Percentiles rank a stretch among this genome's conserved stretches.
Evolutionary conservation across 2,329 filamentous ascomycete genomes (phyloP).

Genomic region (Phoma sp.): DNA sequence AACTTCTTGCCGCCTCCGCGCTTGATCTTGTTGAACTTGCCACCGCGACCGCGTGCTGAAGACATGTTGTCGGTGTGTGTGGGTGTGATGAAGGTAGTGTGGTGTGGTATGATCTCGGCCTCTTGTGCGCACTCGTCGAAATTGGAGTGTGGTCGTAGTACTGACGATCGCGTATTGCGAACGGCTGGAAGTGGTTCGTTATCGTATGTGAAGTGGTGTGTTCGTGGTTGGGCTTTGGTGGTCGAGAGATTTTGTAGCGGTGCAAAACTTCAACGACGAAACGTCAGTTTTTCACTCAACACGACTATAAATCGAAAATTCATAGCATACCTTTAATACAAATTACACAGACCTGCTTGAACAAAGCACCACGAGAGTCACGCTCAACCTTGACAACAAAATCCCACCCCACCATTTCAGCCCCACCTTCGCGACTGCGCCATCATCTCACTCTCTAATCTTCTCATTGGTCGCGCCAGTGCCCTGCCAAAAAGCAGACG

Average conservation of each 20-base stretch:
- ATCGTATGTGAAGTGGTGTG: slow-evolving; percentile 13
- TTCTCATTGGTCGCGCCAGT: not conserved
- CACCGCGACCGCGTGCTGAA: slow-evolving; percentile 76
- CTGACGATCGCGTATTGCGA: slow-evolving; percentile 13
- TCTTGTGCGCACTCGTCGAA: not conserved
- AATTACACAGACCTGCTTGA: not conserved
- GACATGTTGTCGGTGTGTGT: slow-evolving; percentile 51
- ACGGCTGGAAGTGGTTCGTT: not conserved
- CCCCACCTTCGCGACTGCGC: slow-evolving; percentile 12
- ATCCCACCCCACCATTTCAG: slow-evolving; percentile 13
- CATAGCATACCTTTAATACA: not conserved
- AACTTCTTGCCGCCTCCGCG: slow-evolving; percentile 96
- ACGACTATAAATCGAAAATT: not conserved
- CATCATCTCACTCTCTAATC: slow-evolving; percentile 1
- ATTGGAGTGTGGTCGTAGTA: not conserved
- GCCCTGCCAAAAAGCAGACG: slow-evolving; percentile 23
- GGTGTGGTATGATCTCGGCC: not conserved
- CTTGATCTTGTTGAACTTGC: slow-evolving; percentile 93
- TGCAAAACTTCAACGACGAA: slow-evolving; percentile 16
- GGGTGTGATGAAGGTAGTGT: slow-evolving; percentile 4
- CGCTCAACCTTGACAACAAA: slow-evolving; percentile 3
- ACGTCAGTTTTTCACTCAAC: slow-evolving; percentile 12
- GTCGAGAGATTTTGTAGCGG: slow-evolving; percentile 6
- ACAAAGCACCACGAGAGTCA: slow-evolving; percentile 9
- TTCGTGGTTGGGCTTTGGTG: slow-evolving; percentile 14